Base-by-base conservation (phyloP, 2,329 filamentous ascomycete species). In the Phialocephala sp. region DNA sequence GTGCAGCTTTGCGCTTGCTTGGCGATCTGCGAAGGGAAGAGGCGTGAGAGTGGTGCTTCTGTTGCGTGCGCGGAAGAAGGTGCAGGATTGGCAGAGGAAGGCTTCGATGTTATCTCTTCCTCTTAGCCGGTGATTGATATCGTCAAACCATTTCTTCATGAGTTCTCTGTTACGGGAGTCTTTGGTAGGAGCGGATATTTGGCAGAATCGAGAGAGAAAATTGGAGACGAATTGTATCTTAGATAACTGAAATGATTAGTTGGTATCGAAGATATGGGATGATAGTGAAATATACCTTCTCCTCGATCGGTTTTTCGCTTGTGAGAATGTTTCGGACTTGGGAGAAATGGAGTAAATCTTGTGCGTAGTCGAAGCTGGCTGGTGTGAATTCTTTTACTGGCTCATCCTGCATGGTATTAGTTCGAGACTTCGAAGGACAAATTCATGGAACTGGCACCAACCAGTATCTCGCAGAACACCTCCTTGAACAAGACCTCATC, bases 1-100 rank as follows among this genome's bases (percentile, higher is more conserved):
- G 75, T 93, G 90, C 27, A 94, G 78, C 74, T 89, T 90, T 27
- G 91, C 91, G 68, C 87, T 89, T 69, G 85, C 80, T 77, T 92
- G 91, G 36, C 85, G 84, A 8, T 60, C 41, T 8, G 63, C 59
- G 22, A 68, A 65, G 47, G 78, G 75, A 2, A 60, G 37, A 41
- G 39, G 22, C n/a, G 59, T 11, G 15, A 15, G 39, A 22, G 6
- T 20, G 58, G 43, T 39, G 18, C 24, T 78, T 36, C 24, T 11
- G 18, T 37, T 22, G 22, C 83, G 84, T 2, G 85, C 84, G n/a
- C 84, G 82, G 12, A 83, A 79, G 74, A 86, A 91, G 1, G 92
- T 80, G 22, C 82, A 86, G 0, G 90, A 93, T 14, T 84, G 82
- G 68, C 84, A 85, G 37, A 93, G 79, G 72, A 92, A 88, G 32